phyloP scores from a whole-genome alignment of 2,329 filamentous ascomycete species.

The Boeremia exigua region DNA sequence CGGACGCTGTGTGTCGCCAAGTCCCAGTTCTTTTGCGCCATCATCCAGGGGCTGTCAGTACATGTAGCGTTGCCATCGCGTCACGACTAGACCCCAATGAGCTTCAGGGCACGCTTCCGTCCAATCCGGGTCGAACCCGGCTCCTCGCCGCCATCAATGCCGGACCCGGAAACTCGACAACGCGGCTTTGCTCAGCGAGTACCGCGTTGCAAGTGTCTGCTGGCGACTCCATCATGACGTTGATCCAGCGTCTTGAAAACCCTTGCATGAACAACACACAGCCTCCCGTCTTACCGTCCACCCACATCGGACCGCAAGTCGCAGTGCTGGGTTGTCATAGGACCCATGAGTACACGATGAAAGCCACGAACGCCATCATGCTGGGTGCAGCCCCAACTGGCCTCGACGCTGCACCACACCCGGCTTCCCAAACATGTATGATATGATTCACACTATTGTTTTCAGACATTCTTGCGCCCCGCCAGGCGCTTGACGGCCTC shows the following conservation, averaged over 20 bases:
- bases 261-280: slow-evolving; percentile 20
- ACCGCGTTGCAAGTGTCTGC: not conserved
- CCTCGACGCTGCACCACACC: slow-evolving; percentile 24
- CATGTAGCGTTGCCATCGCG: slow-evolving; percentile 36
- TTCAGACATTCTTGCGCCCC: slow-evolving; percentile 24
- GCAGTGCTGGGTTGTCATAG: slow-evolving; percentile 31
- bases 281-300: slow-evolving; percentile 17
- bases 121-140: not conserved
- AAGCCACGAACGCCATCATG: slow-evolving; percentile 40
- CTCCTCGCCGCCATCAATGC: slow-evolving; percentile 9
- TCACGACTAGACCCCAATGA: slow-evolving; percentile 13
- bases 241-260: slow-evolving; percentile 7
- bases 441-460: slow-evolving; percentile 19
- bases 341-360: slow-evolving; percentile 20
- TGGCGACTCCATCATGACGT: slow-evolving; percentile 12
- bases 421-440: slow-evolving; percentile 18
- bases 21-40: slow-evolving; percentile 24
- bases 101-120: slow-evolving; percentile 19
- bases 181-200: slow-evolving; percentile 7
- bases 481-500: slow-evolving; percentile 16
- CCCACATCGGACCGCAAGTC: slow-evolving; percentile 9
- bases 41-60: slow-evolving; percentile 41
- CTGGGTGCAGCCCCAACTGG: slow-evolving; percentile 30
- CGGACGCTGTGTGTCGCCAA: slow-evolving; percentile 29
- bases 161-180: slow-evolving; percentile 7